These are phyloP conservation scores for Prunus fruticosa DNA, from an alignment of 306 rosid genomes.

Conservation along the genomic window DNA sequence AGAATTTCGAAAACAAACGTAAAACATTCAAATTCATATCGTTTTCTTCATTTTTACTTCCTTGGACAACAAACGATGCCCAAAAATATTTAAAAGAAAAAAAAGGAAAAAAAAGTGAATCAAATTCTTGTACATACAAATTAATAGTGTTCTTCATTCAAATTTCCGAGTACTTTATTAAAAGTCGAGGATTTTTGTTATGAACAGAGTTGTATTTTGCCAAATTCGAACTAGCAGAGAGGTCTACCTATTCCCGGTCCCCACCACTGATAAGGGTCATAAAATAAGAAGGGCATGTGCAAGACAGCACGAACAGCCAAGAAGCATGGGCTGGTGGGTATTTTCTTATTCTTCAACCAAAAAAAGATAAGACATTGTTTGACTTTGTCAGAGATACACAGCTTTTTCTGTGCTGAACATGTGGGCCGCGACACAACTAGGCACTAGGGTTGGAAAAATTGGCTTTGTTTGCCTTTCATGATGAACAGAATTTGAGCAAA, in stretches of 20 bases:
- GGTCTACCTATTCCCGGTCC: neutral
- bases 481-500: neutral
- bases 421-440: neutral
- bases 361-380: neutral
- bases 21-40: too few relatives aligned
- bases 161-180: neutral
- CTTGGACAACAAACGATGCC: neutral
- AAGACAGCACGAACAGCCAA: neutral
- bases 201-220: too few relatives aligned
- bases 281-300: neutral
- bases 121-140: too few relatives aligned
- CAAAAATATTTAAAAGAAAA: too few relatives aligned
- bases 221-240: neutral
- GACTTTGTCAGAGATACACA: neutral
- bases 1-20: neutral
- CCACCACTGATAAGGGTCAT: too few relatives aligned
- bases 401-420: neutral
- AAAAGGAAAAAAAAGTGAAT: too few relatives aligned
- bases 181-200: neutral
- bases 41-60: neutral
- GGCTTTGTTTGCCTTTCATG: neutral
- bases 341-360: neutral
- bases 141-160: neutral
- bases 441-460: neutral
- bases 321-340: neutral